Evolutionary conservation across 371 early-diverging fungal species (phyloP).

Genomic region (Mortierella sp.): DNA sequence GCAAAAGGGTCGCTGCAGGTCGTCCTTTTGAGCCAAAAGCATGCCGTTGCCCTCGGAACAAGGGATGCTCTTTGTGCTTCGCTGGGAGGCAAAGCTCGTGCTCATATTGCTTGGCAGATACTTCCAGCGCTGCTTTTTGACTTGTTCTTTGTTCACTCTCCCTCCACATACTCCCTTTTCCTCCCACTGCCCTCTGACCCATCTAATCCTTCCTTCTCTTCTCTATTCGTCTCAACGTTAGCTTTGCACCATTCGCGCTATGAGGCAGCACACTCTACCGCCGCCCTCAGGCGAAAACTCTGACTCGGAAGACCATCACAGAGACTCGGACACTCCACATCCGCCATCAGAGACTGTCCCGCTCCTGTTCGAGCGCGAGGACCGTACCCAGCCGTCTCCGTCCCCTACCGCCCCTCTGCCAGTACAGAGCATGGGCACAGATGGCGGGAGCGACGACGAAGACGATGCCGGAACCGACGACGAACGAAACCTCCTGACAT

Average conservation of each 20-base stretch:
- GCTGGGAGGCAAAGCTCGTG: too few relatives aligned
- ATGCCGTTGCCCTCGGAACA: too few relatives aligned
- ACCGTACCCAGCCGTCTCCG: constrained; percentile 2
- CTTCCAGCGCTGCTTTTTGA: too few relatives aligned
- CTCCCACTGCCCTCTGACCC: too few relatives aligned
- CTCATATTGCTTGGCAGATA: too few relatives aligned
- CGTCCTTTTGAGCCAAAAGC: too few relatives aligned
- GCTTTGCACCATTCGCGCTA: background rate
- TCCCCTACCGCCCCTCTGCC: constrained; percentile 7
- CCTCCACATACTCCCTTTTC: too few relatives aligned
- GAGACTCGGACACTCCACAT: constrained; percentile 26
- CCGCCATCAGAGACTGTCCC: constrained; percentile 38
- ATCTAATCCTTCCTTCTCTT: too few relatives aligned
- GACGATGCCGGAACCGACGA: constrained; percentile 14
- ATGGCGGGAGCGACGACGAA: background rate
- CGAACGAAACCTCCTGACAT: constrained; percentile 6
- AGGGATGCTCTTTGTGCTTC: too few relatives aligned
- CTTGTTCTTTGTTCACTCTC: too few relatives aligned
- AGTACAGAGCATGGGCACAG: background rate
- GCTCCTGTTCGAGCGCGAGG: constrained; percentile 41
- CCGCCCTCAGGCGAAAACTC: constrained; percentile 25
- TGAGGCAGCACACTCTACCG: constrained; percentile 10
- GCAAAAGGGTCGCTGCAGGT: too few relatives aligned
- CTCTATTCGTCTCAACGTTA: background rate
- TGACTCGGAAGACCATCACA: constrained; percentile 35